These are phyloP conservation scores for Mortierella hygrophila DNA, from an alignment of 192 early-diverging fungal genomes.

Conservation along the genomic window DNA sequence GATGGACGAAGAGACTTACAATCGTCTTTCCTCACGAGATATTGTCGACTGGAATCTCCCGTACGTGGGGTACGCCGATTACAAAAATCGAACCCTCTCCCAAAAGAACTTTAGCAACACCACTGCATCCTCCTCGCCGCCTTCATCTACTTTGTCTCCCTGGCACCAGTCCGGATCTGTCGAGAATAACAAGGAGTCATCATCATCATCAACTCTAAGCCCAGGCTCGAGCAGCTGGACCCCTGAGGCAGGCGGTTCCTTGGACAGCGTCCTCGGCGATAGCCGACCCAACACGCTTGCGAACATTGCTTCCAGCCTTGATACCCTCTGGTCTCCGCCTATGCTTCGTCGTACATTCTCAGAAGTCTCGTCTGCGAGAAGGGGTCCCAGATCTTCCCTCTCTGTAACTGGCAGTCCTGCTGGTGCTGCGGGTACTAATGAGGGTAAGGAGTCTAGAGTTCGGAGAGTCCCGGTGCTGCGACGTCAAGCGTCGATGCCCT, in stretches of 20 bases:
- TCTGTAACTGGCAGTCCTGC: not conserved
- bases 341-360: not conserved
- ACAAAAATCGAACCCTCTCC: not conserved
- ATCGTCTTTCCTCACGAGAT: not conserved
- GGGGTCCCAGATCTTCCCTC: not conserved
- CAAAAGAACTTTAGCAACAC: not conserved
- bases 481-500: conserved; percentile 4
- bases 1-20: not conserved
- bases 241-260: not conserved
- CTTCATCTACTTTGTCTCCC: not conserved
- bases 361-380: not conserved
- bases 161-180: not conserved
- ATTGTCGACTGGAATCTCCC: too few relatives aligned
- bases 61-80: too few relatives aligned
- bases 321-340: conserved; percentile 22
- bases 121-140: not conserved
- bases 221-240: not conserved
- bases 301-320: conserved; percentile 12
- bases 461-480: not conserved
- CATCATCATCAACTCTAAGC: too few relatives aligned
- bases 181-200: not conserved
- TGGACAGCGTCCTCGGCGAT: not conserved
- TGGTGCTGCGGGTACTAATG: not conserved
- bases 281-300: not conserved
- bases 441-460: not conserved